Conservation (phyloP, 2,329 filamentous ascomycete genomes). For the Boeremia lycopersici region DNA sequence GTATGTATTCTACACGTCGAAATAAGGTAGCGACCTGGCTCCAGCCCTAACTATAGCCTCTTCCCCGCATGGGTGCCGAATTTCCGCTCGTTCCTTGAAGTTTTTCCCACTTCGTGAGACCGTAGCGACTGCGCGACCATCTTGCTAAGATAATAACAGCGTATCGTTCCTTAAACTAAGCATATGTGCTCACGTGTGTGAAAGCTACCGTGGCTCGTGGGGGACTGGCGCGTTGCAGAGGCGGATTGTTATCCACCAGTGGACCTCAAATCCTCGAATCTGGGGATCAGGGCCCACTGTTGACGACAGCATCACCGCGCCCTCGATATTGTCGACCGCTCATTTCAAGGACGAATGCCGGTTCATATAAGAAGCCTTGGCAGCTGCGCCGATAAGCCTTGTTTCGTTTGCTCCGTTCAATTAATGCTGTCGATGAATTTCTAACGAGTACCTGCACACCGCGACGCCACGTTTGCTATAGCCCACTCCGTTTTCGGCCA, state of each 20-base stretch:
- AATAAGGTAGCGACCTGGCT: slow-evolving; percentile 10
- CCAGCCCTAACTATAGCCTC: neutral
- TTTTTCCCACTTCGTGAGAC: too few relatives aligned
- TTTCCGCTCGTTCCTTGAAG: neutral
- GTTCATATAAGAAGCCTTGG: neutral
- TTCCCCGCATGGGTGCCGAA: neutral
- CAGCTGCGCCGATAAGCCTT: neutral
- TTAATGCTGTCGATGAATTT: neutral
- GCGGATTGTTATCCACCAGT: neutral
- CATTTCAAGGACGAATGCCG: neutral
- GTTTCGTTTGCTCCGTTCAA: neutral
- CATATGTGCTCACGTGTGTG: neutral
- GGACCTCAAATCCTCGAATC: neutral
- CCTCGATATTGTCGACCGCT: neutral
- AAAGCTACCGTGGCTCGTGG: neutral
- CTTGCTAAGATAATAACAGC: neutral
- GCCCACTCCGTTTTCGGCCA: slow-evolving; percentile 7
- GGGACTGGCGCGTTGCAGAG: neutral
- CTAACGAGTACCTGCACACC: neutral
- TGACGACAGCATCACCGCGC: neutral
- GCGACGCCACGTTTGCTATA: neutral
- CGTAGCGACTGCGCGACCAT: too few relatives aligned
- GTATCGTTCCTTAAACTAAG: neutral
- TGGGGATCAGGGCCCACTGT: slow-evolving; percentile 7
- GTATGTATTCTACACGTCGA: neutral